These are phyloP conservation scores for Diatrype stigma DNA, from an alignment of 2,329 filamentous ascomycete species.

Conservation along the genomic window DNA sequence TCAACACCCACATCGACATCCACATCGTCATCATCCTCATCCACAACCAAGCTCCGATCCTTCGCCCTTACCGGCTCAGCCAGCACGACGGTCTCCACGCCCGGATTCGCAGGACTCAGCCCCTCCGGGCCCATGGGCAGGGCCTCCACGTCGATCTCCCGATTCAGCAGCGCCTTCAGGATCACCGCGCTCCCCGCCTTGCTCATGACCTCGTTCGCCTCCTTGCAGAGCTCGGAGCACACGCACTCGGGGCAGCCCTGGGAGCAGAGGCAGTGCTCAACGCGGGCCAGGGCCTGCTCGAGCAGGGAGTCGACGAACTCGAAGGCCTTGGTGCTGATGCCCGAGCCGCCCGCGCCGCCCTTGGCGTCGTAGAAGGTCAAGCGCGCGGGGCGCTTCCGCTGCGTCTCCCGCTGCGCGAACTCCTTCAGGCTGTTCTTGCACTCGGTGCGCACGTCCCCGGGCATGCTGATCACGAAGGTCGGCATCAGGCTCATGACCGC, in stretches of 20 bases:
- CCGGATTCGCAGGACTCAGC: slow-evolving; percentile 59
- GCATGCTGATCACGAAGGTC: slow-evolving; percentile 84
- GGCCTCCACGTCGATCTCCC: slow-evolving; percentile 76
- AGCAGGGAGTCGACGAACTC: slow-evolving; percentile 83
- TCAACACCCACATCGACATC: slow-evolving; percentile 15
- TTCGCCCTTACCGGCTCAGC: slow-evolving; percentile 61
- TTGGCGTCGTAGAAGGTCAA: slow-evolving; percentile 95
- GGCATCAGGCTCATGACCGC: slow-evolving; percentile 83
- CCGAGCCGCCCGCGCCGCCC: slow-evolving; percentile 76
- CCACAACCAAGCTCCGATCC: slow-evolving; percentile 19
- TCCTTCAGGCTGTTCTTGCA: slow-evolving; percentile 90
- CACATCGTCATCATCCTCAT: slow-evolving; percentile 12
- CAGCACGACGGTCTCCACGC: slow-evolving; percentile 77
- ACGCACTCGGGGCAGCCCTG: slow-evolving; percentile 90
- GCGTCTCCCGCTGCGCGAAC: slow-evolving; percentile 65
- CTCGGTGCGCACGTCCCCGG: slow-evolving; percentile 89
- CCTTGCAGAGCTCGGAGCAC: slow-evolving; percentile 76
- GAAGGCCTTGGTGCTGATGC: slow-evolving; percentile 89
- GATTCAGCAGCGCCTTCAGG: slow-evolving; percentile 67
- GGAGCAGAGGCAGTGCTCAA: slow-evolving; percentile 71
- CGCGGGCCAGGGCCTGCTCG: slow-evolving; percentile 67
- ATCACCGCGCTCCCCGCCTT: slow-evolving; percentile 84
- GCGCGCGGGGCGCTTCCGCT: slow-evolving; percentile 77
- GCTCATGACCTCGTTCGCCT: slow-evolving; percentile 88
- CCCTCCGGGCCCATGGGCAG: slow-evolving; percentile 82